Evolutionary conservation across 305 asterid genomes (phyloP), one percentile per base, ranked within the genome.

Genomic region (Fraxinus baroniana): DNA sequence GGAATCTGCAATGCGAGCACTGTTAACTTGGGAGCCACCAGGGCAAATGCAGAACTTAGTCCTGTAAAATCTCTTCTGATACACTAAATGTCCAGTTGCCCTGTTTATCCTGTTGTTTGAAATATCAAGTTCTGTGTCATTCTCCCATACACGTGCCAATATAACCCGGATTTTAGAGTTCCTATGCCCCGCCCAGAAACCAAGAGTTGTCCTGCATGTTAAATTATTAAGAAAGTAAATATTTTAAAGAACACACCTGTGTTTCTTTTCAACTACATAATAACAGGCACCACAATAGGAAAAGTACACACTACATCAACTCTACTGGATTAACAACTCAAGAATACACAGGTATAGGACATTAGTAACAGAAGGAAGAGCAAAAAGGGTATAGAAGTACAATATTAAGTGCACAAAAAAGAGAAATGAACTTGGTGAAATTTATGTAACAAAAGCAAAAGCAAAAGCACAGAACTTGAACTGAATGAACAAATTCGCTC

Each of bases 151-250:
- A 76, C 87, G 94, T 2, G 98, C 99, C 86, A 95, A 81, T 74
- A 93, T 93, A 84, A 95, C 99, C 87, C 98, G 88, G 64, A 95
- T 95, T 90, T 88, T 96, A 76, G 99, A 96, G 88, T 96, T 96
- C 84, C 98, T 89, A 82, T 91, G 94, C 82, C 99, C 99, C 12
- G 99, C 99, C 99, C 99, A 96, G 88, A 93, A 96, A 71, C 98
- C 99, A 39, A 96, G 95, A 46, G 86, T 88, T 26, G 97, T 93
- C 97, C 98, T 96, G 97, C 86, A 90, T 72, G 82, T 74, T 35
- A 28, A 7, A 78, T 80, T 60, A 87, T 33, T 74, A 71, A 28
- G 57, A 76, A 74, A 74, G 74, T 3, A 28, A 82, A 46, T 5
- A 30, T 76, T 39, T n/a, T 44, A 7, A 32, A 49, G 62, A 78